Percentiles rank a stretch among this genome's conserved stretches.
Evolutionary conservation across 2,329 filamentous ascomycete species (phyloP).

Genomic region (Sarocladium strictum): DNA sequence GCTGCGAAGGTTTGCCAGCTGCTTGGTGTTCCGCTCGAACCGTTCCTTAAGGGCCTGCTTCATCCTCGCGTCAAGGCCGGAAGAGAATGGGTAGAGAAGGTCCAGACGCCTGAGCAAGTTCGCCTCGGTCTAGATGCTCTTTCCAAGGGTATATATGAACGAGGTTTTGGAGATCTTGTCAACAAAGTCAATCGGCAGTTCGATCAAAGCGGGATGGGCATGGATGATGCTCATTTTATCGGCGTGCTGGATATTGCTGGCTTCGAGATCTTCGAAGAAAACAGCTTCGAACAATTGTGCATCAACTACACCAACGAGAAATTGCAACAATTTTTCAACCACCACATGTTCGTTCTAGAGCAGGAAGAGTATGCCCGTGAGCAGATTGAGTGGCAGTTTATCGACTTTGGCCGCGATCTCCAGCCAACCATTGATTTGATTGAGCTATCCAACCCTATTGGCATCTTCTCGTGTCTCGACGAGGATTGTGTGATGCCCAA

Average conservation of each 20-base stretch:
- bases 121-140: conserved; percentile 84
- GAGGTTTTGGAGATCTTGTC: conserved; percentile 89
- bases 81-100: conserved; percentile 97
- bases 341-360: conserved; percentile 99
- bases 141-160: conserved; percentile 95
- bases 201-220: conserved; percentile 74
- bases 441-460: conserved; percentile 91
- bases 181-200: conserved; percentile 86
- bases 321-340: conserved; percentile 98
- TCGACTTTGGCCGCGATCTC: conserved; percentile 94
- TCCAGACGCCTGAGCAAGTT: conserved; percentile 95
- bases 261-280: conserved; percentile 97
- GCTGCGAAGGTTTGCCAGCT: conserved; percentile 76
- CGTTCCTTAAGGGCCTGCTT: conserved; percentile 81
- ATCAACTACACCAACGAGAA: conserved; percentile 99
- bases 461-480: conserved; percentile 96
- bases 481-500: conserved; percentile 99
- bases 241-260: conserved; percentile 98
- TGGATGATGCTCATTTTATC: conserved; percentile 92
- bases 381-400: conserved; percentile 99
- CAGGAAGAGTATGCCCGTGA: conserved; percentile 97
- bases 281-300: conserved; percentile 97
- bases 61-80: conserved; percentile 94
- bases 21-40: conserved; percentile 76
- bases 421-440: conserved; percentile 98